phyloP scores from a whole-genome alignment of 1,284 basidiomycete genomes.

The Puccinia brachypodii region DNA sequence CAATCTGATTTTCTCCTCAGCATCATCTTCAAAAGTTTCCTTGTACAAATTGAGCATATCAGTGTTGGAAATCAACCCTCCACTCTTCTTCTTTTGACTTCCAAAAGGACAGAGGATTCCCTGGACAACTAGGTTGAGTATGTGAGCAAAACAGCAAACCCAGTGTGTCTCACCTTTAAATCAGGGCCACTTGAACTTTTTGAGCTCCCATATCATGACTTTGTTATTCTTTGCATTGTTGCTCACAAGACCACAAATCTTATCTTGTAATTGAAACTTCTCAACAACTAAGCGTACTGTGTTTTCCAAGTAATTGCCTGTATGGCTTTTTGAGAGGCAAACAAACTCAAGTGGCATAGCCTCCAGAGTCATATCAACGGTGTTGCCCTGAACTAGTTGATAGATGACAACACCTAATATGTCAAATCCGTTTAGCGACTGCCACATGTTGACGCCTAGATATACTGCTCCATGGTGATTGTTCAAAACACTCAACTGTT shows the following conservation, averaged over 20 bases:
- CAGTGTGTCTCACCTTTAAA: background rate
- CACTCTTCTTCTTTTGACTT: background rate
- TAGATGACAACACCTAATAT: no score
- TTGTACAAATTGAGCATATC: background rate
- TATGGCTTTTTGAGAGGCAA: background rate
- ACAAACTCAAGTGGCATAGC: no score
- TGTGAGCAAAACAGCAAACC: background rate
- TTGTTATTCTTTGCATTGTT: background rate
- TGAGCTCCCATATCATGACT: background rate
- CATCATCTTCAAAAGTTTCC: background rate
- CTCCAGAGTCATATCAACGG: no score
- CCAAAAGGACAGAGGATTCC: background rate
- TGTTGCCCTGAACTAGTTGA: no score
- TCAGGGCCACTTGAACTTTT: background rate
- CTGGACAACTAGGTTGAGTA: background rate
- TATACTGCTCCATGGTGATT: no score
- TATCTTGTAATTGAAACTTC: background rate
- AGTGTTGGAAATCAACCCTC: background rate
- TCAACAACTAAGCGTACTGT: background rate
- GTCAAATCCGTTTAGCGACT: no score
- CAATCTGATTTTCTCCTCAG: background rate
- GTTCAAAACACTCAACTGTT: no score
- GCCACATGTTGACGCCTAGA: no score
- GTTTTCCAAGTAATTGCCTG: background rate
- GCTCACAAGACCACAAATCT: background rate